A percentile compares a stretch with the other conserved stretches of the same genome.
phyloP scores from a whole-genome alignment of 164 flowering plant species.

The Annona cherimola region DNA sequence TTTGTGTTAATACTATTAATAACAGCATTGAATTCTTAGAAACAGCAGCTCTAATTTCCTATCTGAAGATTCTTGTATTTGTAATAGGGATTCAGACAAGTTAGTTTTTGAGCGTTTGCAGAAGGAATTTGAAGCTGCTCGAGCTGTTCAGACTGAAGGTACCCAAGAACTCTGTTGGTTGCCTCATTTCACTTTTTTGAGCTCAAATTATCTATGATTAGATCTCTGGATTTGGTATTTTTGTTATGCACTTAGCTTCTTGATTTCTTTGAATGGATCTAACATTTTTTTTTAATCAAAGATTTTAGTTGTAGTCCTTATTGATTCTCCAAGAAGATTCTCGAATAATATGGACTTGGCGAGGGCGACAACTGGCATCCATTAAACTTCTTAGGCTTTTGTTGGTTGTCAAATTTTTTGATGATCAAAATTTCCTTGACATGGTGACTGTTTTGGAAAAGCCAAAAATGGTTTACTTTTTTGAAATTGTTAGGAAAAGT shows the following conservation, averaged over 20 bases:
- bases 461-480: too few relatives aligned
- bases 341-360: neutral
- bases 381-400: neutral
- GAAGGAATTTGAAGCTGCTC: conserved; percentile 92
- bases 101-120: conserved; percentile 75
- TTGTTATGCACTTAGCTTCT: neutral
- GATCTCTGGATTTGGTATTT: neutral
- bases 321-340: neutral
- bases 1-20: neutral
- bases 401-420: too few relatives aligned
- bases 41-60: neutral
- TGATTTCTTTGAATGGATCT: neutral
- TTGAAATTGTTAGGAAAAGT: too few relatives aligned
- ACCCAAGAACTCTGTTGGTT: neutral
- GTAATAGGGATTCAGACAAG: conserved; percentile 85
- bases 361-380: neutral
- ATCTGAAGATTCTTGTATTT: conserved; percentile 4
- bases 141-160: conserved; percentile 92
- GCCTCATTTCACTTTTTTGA: neutral
- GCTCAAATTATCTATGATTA: neutral
- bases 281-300: neutral
- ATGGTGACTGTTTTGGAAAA: too few relatives aligned
- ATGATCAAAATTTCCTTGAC: too few relatives aligned
- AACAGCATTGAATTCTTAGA: neutral
- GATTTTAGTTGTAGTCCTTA: neutral